Evolutionary conservation across 2,329 filamentous ascomycete genomes (phyloP).

Genomic region (Verticillium nubilum): DNA sequence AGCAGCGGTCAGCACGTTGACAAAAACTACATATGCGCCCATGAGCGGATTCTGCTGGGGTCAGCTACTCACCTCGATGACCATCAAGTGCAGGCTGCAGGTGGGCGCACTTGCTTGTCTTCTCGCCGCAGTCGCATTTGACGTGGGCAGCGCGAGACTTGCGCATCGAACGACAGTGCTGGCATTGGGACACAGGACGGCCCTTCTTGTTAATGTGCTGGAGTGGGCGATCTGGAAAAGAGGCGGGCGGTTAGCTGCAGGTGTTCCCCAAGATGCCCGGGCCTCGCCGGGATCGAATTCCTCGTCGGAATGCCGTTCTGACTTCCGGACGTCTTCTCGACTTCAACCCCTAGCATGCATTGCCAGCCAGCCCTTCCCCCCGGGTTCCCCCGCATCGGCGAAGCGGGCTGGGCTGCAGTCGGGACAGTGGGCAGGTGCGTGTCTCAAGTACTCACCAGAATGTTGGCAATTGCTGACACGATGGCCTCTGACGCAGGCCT

Average conservation of each 20-base stretch:
- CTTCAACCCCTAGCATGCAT: background rate
- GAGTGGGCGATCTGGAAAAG: conserved; percentile 70
- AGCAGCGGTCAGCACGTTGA: background rate
- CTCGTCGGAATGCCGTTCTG: background rate
- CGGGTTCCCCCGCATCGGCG: background rate
- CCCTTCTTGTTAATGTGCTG: conserved; percentile 97
- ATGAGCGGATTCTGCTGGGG: background rate
- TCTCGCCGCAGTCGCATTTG: conserved; percentile 96
- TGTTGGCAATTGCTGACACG: conserved; percentile 98
- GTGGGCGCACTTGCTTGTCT: conserved; percentile 67
- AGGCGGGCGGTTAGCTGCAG: conserved; percentile 16
- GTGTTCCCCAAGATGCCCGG: conserved; percentile 5
- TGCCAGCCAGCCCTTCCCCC: background rate
- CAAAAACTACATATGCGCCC: too few relatives aligned
- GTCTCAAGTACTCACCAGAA: conserved; percentile 61
- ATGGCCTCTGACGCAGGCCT: conserved; percentile 96
- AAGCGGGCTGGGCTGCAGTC: background rate
- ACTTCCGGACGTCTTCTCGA: background rate
- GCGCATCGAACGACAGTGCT: conserved; percentile 92
- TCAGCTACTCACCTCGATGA: conserved; percentile 48
- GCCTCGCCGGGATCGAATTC: conserved; percentile 6
- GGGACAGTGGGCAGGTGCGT: conserved; percentile 9
- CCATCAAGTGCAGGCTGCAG: conserved; percentile 51
- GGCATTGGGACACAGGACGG: conserved; percentile 93
- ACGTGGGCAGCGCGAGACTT: conserved; percentile 93